Evolutionary conservation across 306 rosid species (phyloP), one percentile per base, ranked within the genome.

Genomic region (Dalbergia cultrata): DNA sequence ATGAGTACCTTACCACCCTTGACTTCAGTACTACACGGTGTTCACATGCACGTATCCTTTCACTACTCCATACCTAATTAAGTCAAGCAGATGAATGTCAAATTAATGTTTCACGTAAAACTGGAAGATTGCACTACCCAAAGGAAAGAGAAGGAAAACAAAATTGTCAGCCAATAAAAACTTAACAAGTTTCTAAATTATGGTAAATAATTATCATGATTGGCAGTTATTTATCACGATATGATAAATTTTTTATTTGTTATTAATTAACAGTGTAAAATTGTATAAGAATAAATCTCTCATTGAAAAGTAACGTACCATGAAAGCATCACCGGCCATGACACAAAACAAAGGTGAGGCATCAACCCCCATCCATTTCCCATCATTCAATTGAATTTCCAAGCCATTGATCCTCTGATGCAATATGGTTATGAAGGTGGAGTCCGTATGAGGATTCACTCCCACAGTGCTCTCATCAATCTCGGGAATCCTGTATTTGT

Each of bases 351-450:
- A 52, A 13, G 82, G 82, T 7, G 86, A 82, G 35, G 52, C 52
- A 31, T 63, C 54, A 39, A 77, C 31, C 16, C 19, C 22, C 50
- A 70, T 54, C 86, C 86, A 82, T 34, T 82, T 13, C 3, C 78
- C 82, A 63, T 71, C 63, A 16, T 77, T 77, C 35, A 7, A 39
- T 64, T 33, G 67, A 60, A 82, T 33, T 70, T 77, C 85, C 60
- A 82, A 52, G 7, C 85, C 85, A 10, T 17, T 53, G 4, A 11
- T 16, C 39, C 34, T 33, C 35, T 82, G 82, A 63, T 76, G 82
- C 79, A 82, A 21, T 52, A 82, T 82, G 57, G 82, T 67, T 47
- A 63, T 13, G 8, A 82, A 63, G 62, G 86, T 77, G 66, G 86
- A 41, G 41, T 82, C 86, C 5, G 79, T 66, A n/a, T 82, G 86